Evolutionary conservation across 768 basidiomycete genomes (phyloP).

Genomic region (Trametes villosa): DNA sequence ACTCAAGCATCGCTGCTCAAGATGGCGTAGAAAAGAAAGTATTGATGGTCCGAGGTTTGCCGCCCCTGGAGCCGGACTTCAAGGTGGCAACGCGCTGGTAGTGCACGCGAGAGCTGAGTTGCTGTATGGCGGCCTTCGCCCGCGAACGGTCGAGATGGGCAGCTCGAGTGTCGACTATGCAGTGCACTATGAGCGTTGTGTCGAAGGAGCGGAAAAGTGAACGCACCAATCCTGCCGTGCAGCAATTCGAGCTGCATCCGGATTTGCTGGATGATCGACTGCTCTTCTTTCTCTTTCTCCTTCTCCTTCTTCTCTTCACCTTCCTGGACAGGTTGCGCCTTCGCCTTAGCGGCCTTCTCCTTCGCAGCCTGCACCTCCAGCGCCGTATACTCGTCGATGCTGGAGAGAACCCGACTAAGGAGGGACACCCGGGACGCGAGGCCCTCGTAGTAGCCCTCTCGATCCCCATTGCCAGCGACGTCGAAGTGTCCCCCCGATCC

Average conservation of each 20-base stretch:
- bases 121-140: constrained; percentile 70
- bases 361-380: constrained; percentile 43
- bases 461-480: constrained; percentile 51
- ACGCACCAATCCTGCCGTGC: constrained; percentile 66
- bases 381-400: constrained; percentile 59
- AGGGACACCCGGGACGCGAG: constrained; percentile 59
- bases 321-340: constrained; percentile 34
- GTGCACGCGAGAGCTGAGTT: constrained; percentile 61
- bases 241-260: constrained; percentile 51
- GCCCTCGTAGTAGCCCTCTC: constrained; percentile 58
- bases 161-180: constrained; percentile 70
- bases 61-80: constrained; percentile 22
- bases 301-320: constrained; percentile 30
- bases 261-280: constrained; percentile 48
- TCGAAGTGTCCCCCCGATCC: constrained; percentile 54
- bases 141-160: constrained; percentile 77
- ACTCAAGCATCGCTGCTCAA: not conserved
- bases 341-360: constrained; percentile 9
- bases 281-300: constrained; percentile 1
- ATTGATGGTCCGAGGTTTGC: constrained; percentile 22
- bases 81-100: constrained; percentile 55
- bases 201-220: not conserved
- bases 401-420: constrained; percentile 60
- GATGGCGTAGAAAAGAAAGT: constrained; percentile 9
- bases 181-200: not conserved